Conservation (phyloP, 768 basidiomycete genomes). For the Chlorophyllum brunneum region DNA sequence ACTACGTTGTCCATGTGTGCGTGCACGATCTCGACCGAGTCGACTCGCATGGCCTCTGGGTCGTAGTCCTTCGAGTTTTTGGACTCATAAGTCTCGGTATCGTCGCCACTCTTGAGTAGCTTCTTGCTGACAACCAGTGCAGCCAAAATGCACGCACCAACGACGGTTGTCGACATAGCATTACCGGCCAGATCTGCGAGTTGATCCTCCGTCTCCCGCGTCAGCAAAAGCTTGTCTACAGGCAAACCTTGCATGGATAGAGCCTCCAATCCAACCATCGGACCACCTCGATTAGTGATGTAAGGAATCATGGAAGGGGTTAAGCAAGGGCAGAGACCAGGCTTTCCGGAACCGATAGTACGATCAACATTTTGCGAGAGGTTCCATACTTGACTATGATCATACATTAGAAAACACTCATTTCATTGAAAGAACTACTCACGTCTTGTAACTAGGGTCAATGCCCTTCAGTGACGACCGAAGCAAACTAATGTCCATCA, state of each 20-base stretch:
- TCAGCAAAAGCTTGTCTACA: constrained; percentile 85
- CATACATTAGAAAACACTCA: constrained; percentile 13
- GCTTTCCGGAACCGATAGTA: constrained; percentile 72
- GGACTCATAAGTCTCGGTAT: constrained; percentile 64
- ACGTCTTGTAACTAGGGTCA: constrained; percentile 90
- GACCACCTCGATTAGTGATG: constrained; percentile 92
- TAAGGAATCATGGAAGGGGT: constrained; percentile 98
- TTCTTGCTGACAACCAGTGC: constrained; percentile 68
- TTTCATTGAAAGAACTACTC: constrained; percentile 24
- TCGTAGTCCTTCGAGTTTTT: constrained; percentile 40
- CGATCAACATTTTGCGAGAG: constrained; percentile 96
- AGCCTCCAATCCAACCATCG: constrained; percentile 92
- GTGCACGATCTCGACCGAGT: constrained; percentile 46
- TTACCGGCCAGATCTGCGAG: constrained; percentile 94
- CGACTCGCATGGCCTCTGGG: constrained; percentile 24
- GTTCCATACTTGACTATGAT: constrained; percentile 83
- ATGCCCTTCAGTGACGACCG: constrained; percentile 77
- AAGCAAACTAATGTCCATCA: constrained; percentile 88
- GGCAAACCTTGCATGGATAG: constrained; percentile 93
- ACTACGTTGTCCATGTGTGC: constrained; percentile 3
- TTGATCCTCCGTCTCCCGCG: constrained; percentile 91
- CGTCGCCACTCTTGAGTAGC: constrained; percentile 64
- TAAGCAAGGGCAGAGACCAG: constrained; percentile 88
- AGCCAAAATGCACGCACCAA: constrained; percentile 84
- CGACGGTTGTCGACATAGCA: constrained; percentile 97